Evolutionary conservation across 371 early-diverging fungal species (phyloP), one percentile per base, ranked within the genome.

Genomic region (Choanephora cucurbitarum): DNA sequence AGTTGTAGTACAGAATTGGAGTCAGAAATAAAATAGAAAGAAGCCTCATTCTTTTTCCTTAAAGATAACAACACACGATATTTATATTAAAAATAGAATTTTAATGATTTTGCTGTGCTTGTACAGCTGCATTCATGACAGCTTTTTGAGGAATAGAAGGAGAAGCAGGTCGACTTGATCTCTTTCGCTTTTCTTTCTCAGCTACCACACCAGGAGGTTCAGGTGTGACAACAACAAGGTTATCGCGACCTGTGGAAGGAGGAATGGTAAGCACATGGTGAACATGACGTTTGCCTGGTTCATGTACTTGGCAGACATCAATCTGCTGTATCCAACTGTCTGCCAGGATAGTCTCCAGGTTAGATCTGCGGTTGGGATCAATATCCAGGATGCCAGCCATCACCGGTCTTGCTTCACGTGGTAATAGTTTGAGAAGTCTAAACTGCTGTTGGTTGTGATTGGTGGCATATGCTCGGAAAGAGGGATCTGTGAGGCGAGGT

Each of bases 291-390:
- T 58, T 66, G 19, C 79, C 76, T 48, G 78, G 70, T 31, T 73
- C 71, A 17, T 74, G 72, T 4, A 62, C 45, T 11, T 69, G 69
- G 52, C 89, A 89, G 6, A 81, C 76, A 39, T 85, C 86, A 31
- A 87, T 72, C 13, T 63, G 62, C 57, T 80, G 71, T 43, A 85
- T 76, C 86, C 85, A 86, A 11, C 75, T 66, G 60, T 81, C 81
- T 4, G 58, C 57, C 18, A 82, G 52, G 9, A 88, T 62, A 6
- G 66, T 67, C 6, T 43, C 24, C 13, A 86, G 62, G 28, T 68
- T 64, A 2, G 73, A 67, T 13, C 88, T 75, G 18, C 65, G 66
- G 5, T 48, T 58, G 14, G 86, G 86, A 52, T 84, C 78, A 10
- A 72, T 61, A 43, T 79, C 82, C 44, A 86, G 54, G 34, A 86